Evolutionary conservation across 2,329 filamentous ascomycete species (phyloP).

Genomic region (Sphaerulina vaccinii): DNA sequence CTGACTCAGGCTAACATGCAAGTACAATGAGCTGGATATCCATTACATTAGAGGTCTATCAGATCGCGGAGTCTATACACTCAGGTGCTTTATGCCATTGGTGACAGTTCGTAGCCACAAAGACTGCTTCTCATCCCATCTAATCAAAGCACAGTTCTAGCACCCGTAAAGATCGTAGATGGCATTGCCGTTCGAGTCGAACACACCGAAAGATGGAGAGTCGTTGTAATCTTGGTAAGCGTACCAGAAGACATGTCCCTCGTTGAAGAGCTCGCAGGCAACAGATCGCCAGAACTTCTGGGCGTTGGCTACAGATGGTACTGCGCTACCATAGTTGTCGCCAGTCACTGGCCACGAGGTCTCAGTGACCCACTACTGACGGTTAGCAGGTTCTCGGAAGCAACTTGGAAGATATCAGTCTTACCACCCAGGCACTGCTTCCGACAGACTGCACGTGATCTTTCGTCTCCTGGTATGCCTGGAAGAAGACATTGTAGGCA

Average conservation of each 20-base stretch:
- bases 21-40: no score
- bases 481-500: slow-evolving; percentile 55
- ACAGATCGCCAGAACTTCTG: slow-evolving; percentile 63
- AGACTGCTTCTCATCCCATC: no score
- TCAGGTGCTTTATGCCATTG: no score
- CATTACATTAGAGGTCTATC: no score
- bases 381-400: neutral
- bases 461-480: slow-evolving; percentile 38
- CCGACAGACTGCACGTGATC: slow-evolving; percentile 44
- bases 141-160: slow-evolving; percentile 16
- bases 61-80: no score
- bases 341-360: slow-evolving; percentile 65
- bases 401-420: neutral
- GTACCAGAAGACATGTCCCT: slow-evolving; percentile 58
- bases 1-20: no score
- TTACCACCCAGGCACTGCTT: slow-evolving; percentile 22
- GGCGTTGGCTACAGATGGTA: slow-evolving; percentile 58
- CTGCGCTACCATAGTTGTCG: slow-evolving; percentile 54
- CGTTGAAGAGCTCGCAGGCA: slow-evolving; percentile 58
- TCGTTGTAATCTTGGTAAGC: slow-evolving; percentile 55
- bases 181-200: slow-evolving; percentile 36
- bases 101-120: no score
- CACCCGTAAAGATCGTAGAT: slow-evolving; percentile 33
- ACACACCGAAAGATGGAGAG: slow-evolving; percentile 43
- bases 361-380: slow-evolving; percentile 42